Base-by-base conservation (phyloP, 257 asterid species). In the Przewalskia tangutica region DNA sequence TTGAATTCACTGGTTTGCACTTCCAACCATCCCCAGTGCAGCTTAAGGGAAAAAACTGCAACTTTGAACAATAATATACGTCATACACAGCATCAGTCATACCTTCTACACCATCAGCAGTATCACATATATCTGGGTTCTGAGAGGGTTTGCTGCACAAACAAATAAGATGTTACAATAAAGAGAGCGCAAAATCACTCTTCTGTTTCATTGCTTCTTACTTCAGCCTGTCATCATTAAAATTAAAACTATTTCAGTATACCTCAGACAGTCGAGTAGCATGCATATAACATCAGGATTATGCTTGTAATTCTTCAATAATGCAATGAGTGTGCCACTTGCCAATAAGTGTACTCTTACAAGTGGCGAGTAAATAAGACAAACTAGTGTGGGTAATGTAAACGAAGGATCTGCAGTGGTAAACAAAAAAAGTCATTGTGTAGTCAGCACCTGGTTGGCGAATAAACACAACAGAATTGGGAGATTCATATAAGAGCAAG, bases 211-310 rank as follows among this genome's bases (percentile, higher is more conserved):
- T 55, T 67, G 53, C 34, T 67, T 12, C 77, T 67, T n/a, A 2
- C 77, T 67, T 40, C 9, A 40, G 5, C 48, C 17, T 40, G 77
- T 9, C 77, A 40, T 40, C 54, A 40, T 8, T 44, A 17, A 62
- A 20, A 40, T 40, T 6, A 40, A 48, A 53, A 81, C 8, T 77
- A 12, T 51, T 63, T 64, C 65, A 23, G 48, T 85, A 75, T 87
- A 93, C 98, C 98, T 90, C 86, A 95, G 88, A 85, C 89, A 88
- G 88, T 95, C 97, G 36, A 95, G 95, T 86, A 95, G 91, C 89
- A 88, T 70, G 88, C 95, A 91, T 89, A 93, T 81, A 80, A 89
- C 86, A 82, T 89, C 89, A 63, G 97, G 93, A 75, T 89, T 89
- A 66, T 92, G 90, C 88, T 90, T 89, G 85, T 91, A 91, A 81